Evolutionary conservation across 2,329 filamentous ascomycete genomes (phyloP), one percentile per base, ranked within the genome.

Genomic region (Tolypocladium inflatum): DNA sequence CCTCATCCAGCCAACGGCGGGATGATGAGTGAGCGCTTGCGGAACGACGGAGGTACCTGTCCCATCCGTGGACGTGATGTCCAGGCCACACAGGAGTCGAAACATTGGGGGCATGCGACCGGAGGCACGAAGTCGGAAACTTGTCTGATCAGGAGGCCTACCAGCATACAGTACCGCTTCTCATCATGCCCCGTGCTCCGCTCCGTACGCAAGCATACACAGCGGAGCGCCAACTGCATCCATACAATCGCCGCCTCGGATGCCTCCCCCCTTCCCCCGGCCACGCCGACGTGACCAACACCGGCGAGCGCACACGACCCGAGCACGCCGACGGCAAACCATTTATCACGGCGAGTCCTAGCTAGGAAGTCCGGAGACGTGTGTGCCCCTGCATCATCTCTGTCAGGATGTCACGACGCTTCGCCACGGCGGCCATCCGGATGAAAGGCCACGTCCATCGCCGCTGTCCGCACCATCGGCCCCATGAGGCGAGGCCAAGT

Each of bases 281-380:
- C 26, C 45, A 30, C 13, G 45, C 45, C 45, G 45, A 48, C 5
- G 45, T 48, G 45, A 48, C 45, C 30, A 48, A 30, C 23, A 19
- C 13, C 23, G 45, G 23, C 23, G 6, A 42, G 17, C 19, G 19
- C 5, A 19, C 3, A 21, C 2, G 8, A 6, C 4, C 23, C 15
- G 45, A 30, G 23, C 6, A 10, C 45, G 23, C 21, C 43, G 23
- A 26, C 11, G 43, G 30, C 23, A 9, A 30, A 26, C 23, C 43
- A 48, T 30, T 4, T 3, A 23, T 2, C 10, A 26, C 23, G 43
- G 43, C 43, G 45, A 48, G 45, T 8, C 45, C 23, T 30, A 23
- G 64, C 59, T 74, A n/a, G 77, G 66, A 63, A 75, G 77, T 35
- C 70, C 69, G 7, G 19, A 9, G 21, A 26, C 13, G 13, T 26